Conservation (phyloP, 305 asterid species). For the Ilex paraguariensis region DNA sequence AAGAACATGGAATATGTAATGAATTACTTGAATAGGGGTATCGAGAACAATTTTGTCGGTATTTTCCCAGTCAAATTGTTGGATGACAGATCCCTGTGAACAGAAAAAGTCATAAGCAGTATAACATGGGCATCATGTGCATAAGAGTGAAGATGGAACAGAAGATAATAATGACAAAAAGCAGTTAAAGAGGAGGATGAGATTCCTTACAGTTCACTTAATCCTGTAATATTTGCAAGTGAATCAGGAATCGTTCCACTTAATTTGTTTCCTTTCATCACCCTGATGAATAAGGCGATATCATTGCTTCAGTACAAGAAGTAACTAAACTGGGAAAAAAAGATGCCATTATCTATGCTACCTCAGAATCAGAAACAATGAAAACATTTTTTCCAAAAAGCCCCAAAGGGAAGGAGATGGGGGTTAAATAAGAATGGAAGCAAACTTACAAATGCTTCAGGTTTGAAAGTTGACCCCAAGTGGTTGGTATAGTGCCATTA, state of each 20-base stretch:
- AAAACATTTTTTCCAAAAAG: not conserved
- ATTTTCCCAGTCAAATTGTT: conserved; percentile 65
- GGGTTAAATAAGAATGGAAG: not conserved
- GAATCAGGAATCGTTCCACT: conserved; percentile 62
- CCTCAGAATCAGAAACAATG: not conserved
- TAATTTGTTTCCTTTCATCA: conserved; percentile 51
- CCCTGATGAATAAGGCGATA: conserved; percentile 32
- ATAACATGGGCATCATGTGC: not conserved
- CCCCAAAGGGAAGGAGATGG: not conserved
- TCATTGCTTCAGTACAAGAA: not conserved
- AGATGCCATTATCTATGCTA: not conserved
- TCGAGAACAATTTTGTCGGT: conserved; percentile 52
- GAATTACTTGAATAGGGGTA: conserved; percentile 60
- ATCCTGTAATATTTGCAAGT: conserved; percentile 40
- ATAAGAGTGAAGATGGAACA: not conserved
- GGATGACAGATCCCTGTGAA: conserved; percentile 77
- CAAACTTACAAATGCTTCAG: conserved; percentile 62
- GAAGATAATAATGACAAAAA: not conserved
- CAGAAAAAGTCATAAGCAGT: conserved; percentile 1
- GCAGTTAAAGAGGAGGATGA: conserved; percentile 2
- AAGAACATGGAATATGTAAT: not conserved
- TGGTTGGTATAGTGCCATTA: conserved; percentile 64
- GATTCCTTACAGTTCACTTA: conserved; percentile 52
- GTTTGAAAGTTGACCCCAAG: conserved; percentile 63
- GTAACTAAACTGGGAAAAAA: not conserved